Conservation (phyloP, 306 rosid species). For the Elaeagnus macrophylla region DNA sequence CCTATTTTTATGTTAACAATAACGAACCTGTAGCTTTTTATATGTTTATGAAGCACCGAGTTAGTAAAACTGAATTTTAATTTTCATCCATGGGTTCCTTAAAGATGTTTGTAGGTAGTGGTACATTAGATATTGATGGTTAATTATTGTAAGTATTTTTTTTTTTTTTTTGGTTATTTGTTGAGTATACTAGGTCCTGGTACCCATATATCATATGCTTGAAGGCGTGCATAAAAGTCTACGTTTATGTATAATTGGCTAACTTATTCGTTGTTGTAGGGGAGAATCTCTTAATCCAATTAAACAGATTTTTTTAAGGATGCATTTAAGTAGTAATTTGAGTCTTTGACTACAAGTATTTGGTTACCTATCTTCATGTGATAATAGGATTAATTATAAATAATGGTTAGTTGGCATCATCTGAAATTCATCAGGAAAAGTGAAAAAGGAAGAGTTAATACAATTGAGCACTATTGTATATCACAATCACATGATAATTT, state of each 20-base stretch:
- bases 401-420: too few relatives aligned
- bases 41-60: neutral
- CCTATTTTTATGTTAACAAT: too few relatives aligned
- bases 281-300: neutral
- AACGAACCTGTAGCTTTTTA: too few relatives aligned
- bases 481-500: too few relatives aligned
- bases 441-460: too few relatives aligned
- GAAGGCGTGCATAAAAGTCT: neutral
- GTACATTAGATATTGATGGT: neutral
- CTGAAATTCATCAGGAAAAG: too few relatives aligned
- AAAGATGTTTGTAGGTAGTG: neutral
- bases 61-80: slow-evolving; percentile 1
- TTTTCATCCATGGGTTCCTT: neutral
- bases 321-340: neutral
- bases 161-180: neutral
- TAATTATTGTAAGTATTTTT: neutral
- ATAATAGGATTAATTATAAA: neutral
- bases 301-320: neutral
- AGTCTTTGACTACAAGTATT: too few relatives aligned
- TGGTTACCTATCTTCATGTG: neutral
- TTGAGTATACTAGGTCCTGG: neutral
- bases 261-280: too few relatives aligned
- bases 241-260: too few relatives aligned
- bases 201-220: neutral
- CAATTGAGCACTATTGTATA: too few relatives aligned